phyloP scores from a whole-genome alignment of 2,329 filamentous ascomycete genomes.

The Aureobasidium sp. region DNA sequence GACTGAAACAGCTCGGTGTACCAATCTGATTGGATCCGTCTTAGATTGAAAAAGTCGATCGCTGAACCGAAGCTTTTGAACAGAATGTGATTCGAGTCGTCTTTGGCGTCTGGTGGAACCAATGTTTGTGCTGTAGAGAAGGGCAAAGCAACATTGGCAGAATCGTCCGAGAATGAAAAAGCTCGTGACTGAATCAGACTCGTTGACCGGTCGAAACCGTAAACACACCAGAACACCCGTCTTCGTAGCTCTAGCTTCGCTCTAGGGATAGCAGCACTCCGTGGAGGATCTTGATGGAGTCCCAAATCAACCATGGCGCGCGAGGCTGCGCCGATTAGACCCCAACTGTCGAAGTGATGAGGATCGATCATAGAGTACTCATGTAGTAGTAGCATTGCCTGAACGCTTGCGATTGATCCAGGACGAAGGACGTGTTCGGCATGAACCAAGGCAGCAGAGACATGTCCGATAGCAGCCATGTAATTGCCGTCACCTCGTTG shows the following conservation, averaged over 20 bases:
- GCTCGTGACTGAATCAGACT: slow-evolving; percentile 81
- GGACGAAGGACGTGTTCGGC: slow-evolving; percentile 79
- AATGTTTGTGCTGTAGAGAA: slow-evolving; percentile 36
- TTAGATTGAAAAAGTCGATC: slow-evolving; percentile 70
- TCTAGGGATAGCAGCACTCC: slow-evolving; percentile 60
- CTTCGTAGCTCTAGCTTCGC: slow-evolving; percentile 68
- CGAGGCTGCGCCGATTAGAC: slow-evolving; percentile 82
- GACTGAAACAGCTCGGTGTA: slow-evolving; percentile 85
- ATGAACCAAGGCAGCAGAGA: slow-evolving; percentile 63
- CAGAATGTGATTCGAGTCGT: slow-evolving; percentile 42
- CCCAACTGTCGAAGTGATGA: slow-evolving; percentile 89
- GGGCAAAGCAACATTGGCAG: slow-evolving; percentile 74
- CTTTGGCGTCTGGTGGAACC: slow-evolving; percentile 17
- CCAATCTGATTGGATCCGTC: slow-evolving; percentile 79
- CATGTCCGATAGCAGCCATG: slow-evolving; percentile 52
- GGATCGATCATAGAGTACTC: slow-evolving; percentile 89
- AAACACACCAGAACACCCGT: slow-evolving; percentile 83
- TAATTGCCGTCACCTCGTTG: slow-evolving; percentile 57
- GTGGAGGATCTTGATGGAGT: slow-evolving; percentile 82
- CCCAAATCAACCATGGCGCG: slow-evolving; percentile 84
- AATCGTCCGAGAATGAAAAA: slow-evolving; percentile 90
- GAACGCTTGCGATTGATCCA: slow-evolving; percentile 77
- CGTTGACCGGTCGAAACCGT: slow-evolving; percentile 81
- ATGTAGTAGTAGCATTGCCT: slow-evolving; percentile 77
- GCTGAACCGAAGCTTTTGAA: slow-evolving; percentile 60